These are phyloP conservation scores for Yamadazyma paraphyllophila DNA, from an alignment of 805 yeast genomes.

Conservation along the genomic window DNA sequence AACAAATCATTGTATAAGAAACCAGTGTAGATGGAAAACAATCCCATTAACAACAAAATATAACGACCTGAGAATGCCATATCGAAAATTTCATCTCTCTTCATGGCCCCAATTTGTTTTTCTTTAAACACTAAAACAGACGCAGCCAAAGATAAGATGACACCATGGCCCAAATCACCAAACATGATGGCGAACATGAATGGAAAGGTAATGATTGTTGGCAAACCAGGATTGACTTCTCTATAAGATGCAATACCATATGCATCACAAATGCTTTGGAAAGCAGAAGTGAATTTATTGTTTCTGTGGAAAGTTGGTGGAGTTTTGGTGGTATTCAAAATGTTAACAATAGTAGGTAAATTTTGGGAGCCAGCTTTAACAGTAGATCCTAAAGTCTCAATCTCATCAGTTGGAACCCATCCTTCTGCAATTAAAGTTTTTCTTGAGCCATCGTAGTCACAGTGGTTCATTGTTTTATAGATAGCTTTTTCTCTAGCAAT, in stretches of 20 bases:
- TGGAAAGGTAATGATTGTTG: constrained; percentile 94
- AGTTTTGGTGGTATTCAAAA: constrained; percentile 70
- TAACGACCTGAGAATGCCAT: constrained; percentile 96
- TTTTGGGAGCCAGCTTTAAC: constrained; percentile 62
- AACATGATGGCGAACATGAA: constrained; percentile 99
- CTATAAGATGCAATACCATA: constrained; percentile 91
- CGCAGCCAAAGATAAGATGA: constrained; percentile 75
- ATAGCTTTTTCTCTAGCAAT: constrained; percentile 78
- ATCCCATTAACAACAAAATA: constrained; percentile 87
- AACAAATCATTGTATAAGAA: constrained; percentile 90
- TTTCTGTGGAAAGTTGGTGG: constrained; percentile 96
- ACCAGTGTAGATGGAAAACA: constrained; percentile 94
- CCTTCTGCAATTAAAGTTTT: constrained; percentile 92
- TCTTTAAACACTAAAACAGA: constrained; percentile 71
- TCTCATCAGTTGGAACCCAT: constrained; percentile 86
- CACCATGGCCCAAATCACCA: constrained; percentile 97
- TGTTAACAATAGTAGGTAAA: constrained; percentile 51
- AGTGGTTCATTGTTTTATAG: constrained; percentile 71
- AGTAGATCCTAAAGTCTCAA: constrained; percentile 61
- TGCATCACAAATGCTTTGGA: constrained; percentile 91
- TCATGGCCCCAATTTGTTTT: constrained; percentile 59
- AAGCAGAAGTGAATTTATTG: constrained; percentile 92
- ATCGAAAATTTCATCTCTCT: constrained; percentile 90
- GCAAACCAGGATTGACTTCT: constrained; percentile 94
- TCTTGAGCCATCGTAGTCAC: constrained; percentile 80